These are phyloP conservation scores for Volvox carteri DNA, from an alignment of 163 green algal species.

Conservation along the genomic window DNA sequence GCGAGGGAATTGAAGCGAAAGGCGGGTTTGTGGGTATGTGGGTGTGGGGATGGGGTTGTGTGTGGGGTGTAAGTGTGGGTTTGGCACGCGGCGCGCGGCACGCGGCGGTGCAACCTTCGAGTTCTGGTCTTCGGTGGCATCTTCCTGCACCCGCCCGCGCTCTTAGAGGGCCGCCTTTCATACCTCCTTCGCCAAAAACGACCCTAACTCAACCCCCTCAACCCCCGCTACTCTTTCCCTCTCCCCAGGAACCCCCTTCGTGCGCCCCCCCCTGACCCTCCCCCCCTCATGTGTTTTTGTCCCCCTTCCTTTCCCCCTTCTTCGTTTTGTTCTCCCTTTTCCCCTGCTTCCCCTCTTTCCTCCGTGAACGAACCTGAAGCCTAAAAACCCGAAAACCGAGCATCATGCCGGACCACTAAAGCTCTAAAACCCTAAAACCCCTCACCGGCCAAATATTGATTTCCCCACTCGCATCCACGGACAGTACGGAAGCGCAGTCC, in stretches of 20 bases:
- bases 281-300: not conserved
- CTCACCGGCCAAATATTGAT: constrained; percentile 58
- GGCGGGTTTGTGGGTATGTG: too few relatives aligned
- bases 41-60: too few relatives aligned
- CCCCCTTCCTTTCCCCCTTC: not conserved
- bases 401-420: too few relatives aligned
- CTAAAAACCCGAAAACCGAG: too few relatives aligned
- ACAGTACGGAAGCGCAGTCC: constrained; percentile 62
- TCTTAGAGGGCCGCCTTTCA: too few relatives aligned
- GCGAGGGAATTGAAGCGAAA: too few relatives aligned
- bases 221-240: not conserved
- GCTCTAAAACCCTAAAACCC: not conserved
- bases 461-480: constrained; percentile 53
- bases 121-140: too few relatives aligned
- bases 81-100: too few relatives aligned
- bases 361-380: too few relatives aligned
- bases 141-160: too few relatives aligned
- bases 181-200: not conserved
- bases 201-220: not conserved
- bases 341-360: not conserved
- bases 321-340: not conserved
- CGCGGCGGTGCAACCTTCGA: too few relatives aligned
- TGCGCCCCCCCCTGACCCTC: not conserved
- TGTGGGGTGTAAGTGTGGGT: too few relatives aligned
- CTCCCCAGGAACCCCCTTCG: not conserved